Conservation (phyloP, 1,284 basidiomycete species). For the Apiotrichum domesticum region DNA sequence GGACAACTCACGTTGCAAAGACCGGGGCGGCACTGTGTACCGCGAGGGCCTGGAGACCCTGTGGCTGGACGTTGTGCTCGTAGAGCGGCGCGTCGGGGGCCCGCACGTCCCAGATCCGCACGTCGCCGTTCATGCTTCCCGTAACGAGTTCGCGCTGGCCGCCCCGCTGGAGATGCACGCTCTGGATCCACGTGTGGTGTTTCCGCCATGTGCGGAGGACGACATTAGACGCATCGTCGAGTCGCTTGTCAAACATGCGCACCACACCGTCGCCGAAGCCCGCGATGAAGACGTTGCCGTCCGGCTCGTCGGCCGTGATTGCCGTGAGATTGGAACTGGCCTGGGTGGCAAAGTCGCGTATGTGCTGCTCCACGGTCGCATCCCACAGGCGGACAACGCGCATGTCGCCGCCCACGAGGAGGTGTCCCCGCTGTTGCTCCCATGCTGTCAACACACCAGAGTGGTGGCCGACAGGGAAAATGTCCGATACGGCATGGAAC, state of each 20-base stretch:
- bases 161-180: slow-evolving; percentile 76
- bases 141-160: slow-evolving; percentile 72
- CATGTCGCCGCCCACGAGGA: slow-evolving; percentile 87
- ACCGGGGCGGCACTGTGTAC: slow-evolving; percentile 80
- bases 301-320: slow-evolving; percentile 67
- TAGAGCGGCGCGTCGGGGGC: slow-evolving; percentile 58
- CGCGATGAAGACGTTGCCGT: slow-evolving; percentile 75
- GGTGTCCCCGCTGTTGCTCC: slow-evolving; percentile 80
- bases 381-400: slow-evolving; percentile 90
- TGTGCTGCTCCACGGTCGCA: slow-evolving; percentile 79
- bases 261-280: slow-evolving; percentile 91
- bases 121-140: slow-evolving; percentile 87
- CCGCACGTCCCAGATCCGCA: slow-evolving; percentile 88
- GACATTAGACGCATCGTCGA: slow-evolving; percentile 77
- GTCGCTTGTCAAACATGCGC: slow-evolving; percentile 83
- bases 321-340: slow-evolving; percentile 85
- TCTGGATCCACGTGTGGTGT: slow-evolving; percentile 87
- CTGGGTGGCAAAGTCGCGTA: slow-evolving; percentile 70
- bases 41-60: slow-evolving; percentile 77
- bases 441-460: slow-evolving; percentile 85
- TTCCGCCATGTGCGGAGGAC: slow-evolving; percentile 69
- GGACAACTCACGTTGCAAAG: slow-evolving; percentile 68
- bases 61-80: slow-evolving; percentile 62
- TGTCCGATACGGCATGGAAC: slow-evolving; percentile 81
- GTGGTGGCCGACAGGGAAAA: slow-evolving; percentile 57